A percentile compares a stretch with the other conserved stretches of the same genome.
Conservation (phyloP, 1,284 basidiomycete species). For the Cutaneotrichosporon sp. region DNA sequence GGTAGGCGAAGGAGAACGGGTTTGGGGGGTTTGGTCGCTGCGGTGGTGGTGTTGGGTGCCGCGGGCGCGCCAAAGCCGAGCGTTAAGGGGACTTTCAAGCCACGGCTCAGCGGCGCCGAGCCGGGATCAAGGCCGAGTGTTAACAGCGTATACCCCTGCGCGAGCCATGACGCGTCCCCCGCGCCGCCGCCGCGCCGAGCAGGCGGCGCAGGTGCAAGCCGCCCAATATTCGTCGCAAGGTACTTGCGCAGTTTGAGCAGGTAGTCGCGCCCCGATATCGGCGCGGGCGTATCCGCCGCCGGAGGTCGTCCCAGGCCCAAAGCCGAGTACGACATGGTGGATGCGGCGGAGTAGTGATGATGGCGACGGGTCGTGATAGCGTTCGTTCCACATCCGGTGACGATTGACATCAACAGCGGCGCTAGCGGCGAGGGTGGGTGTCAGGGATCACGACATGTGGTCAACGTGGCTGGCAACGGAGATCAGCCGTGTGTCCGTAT, state of each 20-base stretch:
- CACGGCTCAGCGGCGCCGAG: conserved; percentile 35
- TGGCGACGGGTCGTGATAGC: too few species aligned
- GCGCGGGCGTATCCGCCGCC: background rate
- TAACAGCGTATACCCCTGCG: conserved; percentile 45
- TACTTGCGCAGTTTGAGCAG: conserved; percentile 43
- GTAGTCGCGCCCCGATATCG: conserved; percentile 37
- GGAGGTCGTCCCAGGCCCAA: conserved; percentile 2
- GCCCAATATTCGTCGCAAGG: conserved; percentile 36
- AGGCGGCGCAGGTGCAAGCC: conserved; percentile 29
- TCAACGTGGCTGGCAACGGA: too few species aligned
- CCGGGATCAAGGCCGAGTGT: conserved; percentile 45
- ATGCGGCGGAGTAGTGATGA: background rate
- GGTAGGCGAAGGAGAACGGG: conserved; percentile 44
- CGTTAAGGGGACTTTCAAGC: conserved; percentile 40
- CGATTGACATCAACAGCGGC: background rate
- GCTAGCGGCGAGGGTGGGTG: background rate
- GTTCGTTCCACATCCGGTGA: too few species aligned
- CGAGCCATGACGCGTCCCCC: conserved; percentile 23
- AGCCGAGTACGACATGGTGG: background rate
- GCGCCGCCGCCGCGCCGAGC: conserved; percentile 5
- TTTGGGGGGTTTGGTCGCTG: conserved; percentile 12
- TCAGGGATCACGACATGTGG: too few species aligned
- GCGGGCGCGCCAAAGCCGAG: conserved; percentile 39
- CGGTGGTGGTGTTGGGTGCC: conserved; percentile 1
- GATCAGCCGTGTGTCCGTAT: too few species aligned